A percentile compares a stretch with the other conserved stretches of the same genome.
Conservation (phyloP, 805 yeast genomes). For the Pichia paraexigua region DNA sequence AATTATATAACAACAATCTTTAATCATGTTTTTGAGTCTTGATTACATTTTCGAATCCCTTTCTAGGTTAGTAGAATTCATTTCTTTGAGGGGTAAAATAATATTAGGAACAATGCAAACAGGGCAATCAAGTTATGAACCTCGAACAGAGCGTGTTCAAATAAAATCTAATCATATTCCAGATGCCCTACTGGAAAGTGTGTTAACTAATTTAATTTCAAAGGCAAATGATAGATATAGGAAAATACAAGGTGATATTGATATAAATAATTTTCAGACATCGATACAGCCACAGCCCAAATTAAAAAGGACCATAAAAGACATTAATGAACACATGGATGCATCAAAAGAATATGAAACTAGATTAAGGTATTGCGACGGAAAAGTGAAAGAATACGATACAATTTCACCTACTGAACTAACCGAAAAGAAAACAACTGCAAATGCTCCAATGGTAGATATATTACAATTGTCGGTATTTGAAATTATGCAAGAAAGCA, state of each 20-base stretch:
- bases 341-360: not conserved
- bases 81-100: not conserved
- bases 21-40: too few relatives aligned
- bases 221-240: slow-evolving; percentile 1
- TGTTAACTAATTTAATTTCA: slow-evolving; percentile 1
- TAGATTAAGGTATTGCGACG: not conserved
- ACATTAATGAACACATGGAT: not conserved
- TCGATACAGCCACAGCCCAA: not conserved
- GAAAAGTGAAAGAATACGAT: not conserved
- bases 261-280: not conserved
- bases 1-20: too few relatives aligned
- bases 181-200: slow-evolving; percentile 1
- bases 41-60: not conserved
- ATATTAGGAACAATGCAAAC: not conserved
- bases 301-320: not conserved
- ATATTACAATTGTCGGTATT: not conserved
- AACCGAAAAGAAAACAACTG: not conserved
- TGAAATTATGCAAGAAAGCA: slow-evolving; percentile 2
- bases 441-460: slow-evolving; percentile 2
- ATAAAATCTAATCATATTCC: slow-evolving; percentile 1
- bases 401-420: not conserved
- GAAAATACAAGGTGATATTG: slow-evolving; percentile 5
- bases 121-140: not conserved
- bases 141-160: not conserved
- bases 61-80: too few relatives aligned